Percentiles rank a stretch among this genome's conserved stretches.
These are phyloP conservation scores for Irpex rosettiformis DNA, from an alignment of 1,284 basidiomycete species.

Conservation along the genomic window DNA sequence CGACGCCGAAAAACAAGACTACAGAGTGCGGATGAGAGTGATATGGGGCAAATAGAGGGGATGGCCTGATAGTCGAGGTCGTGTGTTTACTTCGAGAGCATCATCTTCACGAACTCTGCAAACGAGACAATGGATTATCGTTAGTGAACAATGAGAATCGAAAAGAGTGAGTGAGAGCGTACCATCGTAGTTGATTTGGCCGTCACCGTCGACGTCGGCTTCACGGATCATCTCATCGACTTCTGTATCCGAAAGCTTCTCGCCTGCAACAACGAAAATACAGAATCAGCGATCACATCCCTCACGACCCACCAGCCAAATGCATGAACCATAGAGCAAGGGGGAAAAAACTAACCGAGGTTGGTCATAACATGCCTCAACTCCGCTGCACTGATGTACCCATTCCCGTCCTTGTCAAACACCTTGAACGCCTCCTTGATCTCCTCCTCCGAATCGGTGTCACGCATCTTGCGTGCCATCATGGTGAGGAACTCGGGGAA, in stretches of 20 bases:
- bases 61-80: not conserved
- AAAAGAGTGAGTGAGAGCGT: constrained; percentile 22
- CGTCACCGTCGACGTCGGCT: constrained; percentile 94
- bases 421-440: constrained; percentile 81
- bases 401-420: constrained; percentile 84
- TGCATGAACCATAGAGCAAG: not conserved
- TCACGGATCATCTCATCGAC: constrained; percentile 99
- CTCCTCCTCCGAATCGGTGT: constrained; percentile 82
- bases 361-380: constrained; percentile 92
- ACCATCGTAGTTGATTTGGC: constrained; percentile 86
- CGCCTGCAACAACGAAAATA: constrained; percentile 46
- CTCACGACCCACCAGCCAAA: not conserved
- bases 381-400: constrained; percentile 78
- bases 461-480: constrained; percentile 96
- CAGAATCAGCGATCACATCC: not conserved
- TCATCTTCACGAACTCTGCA: constrained; percentile 72
- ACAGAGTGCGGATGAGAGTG: no score
- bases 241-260: constrained; percentile 90
- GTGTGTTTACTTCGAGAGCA: constrained; percentile 48
- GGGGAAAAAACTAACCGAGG: constrained; percentile 58
- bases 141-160: not conserved
- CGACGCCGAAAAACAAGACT: not conserved
- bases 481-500: constrained; percentile 94
- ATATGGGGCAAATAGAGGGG: not conserved
- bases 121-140: not conserved